Conservation (phyloP, 2,329 filamentous ascomycete genomes). For the Leptographium procerum region DNA sequence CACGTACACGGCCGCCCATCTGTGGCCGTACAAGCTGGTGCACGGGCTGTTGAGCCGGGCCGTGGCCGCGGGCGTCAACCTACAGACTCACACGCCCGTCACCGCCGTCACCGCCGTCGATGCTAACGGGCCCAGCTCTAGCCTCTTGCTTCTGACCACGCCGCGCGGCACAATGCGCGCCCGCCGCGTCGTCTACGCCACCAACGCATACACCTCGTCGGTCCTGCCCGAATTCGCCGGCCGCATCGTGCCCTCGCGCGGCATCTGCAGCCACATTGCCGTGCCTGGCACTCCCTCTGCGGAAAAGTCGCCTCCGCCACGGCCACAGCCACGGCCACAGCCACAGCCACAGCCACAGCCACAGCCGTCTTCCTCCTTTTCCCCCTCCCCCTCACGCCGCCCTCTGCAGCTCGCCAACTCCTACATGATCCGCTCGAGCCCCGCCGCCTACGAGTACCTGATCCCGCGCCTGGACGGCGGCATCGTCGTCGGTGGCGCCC, state of each 20-base stretch:
- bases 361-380: not conserved
- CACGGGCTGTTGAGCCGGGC: constrained; percentile 3
- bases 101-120: constrained; percentile 10
- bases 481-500: constrained; percentile 26
- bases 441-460: constrained; percentile 23
- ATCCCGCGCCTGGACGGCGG: constrained; percentile 33
- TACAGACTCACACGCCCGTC: constrained; percentile 40
- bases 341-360: not conserved
- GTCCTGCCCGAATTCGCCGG: constrained; percentile 20
- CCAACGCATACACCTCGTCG: constrained; percentile 22
- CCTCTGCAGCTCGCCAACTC: constrained; percentile 6
- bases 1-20: constrained; percentile 18
- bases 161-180: constrained; percentile 28
- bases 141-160: constrained; percentile 22
- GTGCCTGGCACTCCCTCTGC: not conserved
- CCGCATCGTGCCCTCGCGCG: constrained; percentile 16
- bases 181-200: constrained; percentile 20
- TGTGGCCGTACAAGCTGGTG: constrained; percentile 24
- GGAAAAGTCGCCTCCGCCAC: not conserved
- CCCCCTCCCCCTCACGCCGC: not conserved
- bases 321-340: no score
- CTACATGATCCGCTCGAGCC: constrained; percentile 17
- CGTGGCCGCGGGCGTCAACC: constrained; percentile 27
- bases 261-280: constrained; percentile 5
- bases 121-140: no score